Conservation (phyloP, 1,284 basidiomycete genomes). For the Puccinia hordei region DNA sequence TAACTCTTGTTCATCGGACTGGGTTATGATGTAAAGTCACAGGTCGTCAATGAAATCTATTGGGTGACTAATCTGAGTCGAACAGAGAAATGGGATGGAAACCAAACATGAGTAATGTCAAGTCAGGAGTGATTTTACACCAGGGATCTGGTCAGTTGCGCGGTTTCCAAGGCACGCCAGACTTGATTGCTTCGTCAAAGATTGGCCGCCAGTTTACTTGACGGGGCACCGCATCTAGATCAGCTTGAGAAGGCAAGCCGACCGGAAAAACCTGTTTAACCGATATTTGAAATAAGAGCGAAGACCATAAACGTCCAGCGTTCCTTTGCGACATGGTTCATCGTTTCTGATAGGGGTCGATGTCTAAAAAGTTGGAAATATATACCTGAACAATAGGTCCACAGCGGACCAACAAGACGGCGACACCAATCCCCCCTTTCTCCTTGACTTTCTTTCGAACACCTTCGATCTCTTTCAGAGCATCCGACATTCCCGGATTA, state of each 20-base stretch:
- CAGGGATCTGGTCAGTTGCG: background rate
- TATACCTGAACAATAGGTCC: slow-evolving; percentile 41
- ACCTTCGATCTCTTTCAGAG: slow-evolving; percentile 22
- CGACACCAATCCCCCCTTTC: slow-evolving; percentile 41
- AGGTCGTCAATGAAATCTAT: too few species aligned
- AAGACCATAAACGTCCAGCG: background rate
- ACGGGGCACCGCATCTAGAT: slow-evolving; percentile 26
- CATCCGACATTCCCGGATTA: slow-evolving; percentile 22
- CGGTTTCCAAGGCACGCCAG: slow-evolving; percentile 32
- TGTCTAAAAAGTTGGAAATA: background rate
- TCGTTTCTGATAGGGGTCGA: background rate
- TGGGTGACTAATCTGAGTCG: background rate
- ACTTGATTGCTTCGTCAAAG: slow-evolving; percentile 36
- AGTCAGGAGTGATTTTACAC: too few species aligned
- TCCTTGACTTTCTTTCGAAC: slow-evolving; percentile 9
- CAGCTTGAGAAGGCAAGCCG: slow-evolving; percentile 38
- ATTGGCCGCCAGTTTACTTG: slow-evolving; percentile 31
- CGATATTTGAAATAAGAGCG: background rate
- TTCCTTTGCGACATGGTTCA: too few species aligned
- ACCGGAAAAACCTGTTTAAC: slow-evolving; percentile 49
- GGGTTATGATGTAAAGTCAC: too few species aligned
- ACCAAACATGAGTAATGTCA: background rate
- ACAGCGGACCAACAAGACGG: slow-evolving; percentile 29
- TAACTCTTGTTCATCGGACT: too few species aligned
- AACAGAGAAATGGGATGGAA: background rate